Conservation (phyloP, 2,329 filamentous ascomycete species). For the Sphaerulina populicola region DNA sequence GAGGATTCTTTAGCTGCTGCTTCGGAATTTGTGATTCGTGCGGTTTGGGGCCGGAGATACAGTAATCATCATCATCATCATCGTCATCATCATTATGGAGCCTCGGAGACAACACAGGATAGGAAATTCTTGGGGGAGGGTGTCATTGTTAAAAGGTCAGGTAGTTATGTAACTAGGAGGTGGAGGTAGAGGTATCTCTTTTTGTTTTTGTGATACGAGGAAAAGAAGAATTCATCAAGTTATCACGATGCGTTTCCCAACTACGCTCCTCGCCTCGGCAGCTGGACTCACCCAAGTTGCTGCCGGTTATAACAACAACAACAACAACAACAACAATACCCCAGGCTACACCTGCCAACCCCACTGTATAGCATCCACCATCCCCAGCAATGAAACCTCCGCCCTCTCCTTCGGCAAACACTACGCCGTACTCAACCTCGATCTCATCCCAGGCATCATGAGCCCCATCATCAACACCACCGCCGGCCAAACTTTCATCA, state of each 20-base stretch:
- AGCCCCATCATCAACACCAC: slow-evolving; percentile 29
- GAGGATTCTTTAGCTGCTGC: too few relatives aligned
- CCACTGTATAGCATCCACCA: slow-evolving; percentile 21
- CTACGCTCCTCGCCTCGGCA: background rate
- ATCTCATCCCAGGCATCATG: slow-evolving; percentile 36
- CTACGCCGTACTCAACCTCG: slow-evolving; percentile 40
- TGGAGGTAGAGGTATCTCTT: too few relatives aligned
- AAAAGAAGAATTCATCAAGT: background rate
- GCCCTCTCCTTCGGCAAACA: slow-evolving; percentile 31
- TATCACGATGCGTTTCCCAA: slow-evolving; percentile 4
- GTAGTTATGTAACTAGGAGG: too few relatives aligned
- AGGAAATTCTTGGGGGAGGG: too few relatives aligned
- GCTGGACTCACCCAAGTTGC: background rate
- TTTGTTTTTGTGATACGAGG: too few relatives aligned
- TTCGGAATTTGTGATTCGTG: too few relatives aligned
- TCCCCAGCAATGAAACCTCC: slow-evolving; percentile 15
- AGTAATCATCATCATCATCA: too few relatives aligned
- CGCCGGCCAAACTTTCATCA: slow-evolving; percentile 32
- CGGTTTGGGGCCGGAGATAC: too few relatives aligned
- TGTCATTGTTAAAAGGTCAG: too few relatives aligned
- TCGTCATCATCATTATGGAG: too few relatives aligned
- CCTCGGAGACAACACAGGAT: too few relatives aligned
- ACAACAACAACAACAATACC: background rate
- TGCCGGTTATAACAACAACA: background rate
- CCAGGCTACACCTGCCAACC: slow-evolving; percentile 21